phyloP scores from a whole-genome alignment of 768 basidiomycete genomes.

The Collybiopsis luxurians region DNA sequence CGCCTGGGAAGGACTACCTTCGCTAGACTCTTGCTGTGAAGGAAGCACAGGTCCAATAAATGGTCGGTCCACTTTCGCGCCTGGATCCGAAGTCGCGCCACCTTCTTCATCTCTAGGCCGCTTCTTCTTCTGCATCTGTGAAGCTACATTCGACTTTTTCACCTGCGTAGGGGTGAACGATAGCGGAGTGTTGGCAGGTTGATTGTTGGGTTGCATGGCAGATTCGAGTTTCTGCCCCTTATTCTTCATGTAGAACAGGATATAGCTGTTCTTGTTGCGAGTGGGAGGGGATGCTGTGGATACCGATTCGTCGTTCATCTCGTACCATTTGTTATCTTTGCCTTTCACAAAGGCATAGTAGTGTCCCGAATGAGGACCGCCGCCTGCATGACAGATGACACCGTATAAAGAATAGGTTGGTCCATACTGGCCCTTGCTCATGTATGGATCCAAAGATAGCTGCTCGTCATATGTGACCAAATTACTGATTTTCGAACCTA shows the following conservation, averaged over 20 bases:
- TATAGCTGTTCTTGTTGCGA: conserved; percentile 79
- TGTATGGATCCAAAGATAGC: conserved; percentile 69
- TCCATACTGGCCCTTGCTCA: conserved; percentile 79
- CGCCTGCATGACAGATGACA: conserved; percentile 90
- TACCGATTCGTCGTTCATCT: conserved; percentile 92
- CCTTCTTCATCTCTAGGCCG: conserved; percentile 38
- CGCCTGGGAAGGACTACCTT: conserved; percentile 18
- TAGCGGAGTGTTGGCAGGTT: conserved; percentile 14
- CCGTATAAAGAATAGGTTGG: conserved; percentile 87
- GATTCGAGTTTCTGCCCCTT: conserved; percentile 74
- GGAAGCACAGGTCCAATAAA: conserved; percentile 72
- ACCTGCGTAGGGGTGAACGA: conserved; percentile 24
- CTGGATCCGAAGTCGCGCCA: conserved; percentile 44
- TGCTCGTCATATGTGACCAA: conserved; percentile 75
- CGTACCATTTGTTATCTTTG: conserved; percentile 71
- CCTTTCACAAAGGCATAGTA: conserved; percentile 86
- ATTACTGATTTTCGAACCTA: conserved; percentile 84
- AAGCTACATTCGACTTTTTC: conserved; percentile 35
- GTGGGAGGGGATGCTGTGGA: conserved; percentile 35
- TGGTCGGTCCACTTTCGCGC: conserved; percentile 43
- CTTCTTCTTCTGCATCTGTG: conserved; percentile 49
- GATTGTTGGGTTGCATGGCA: conserved; percentile 40
- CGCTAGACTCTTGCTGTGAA: conserved; percentile 28
- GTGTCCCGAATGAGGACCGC: conserved; percentile 93
- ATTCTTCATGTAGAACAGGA: conserved; percentile 87